Evolutionary conservation across 345 rosid genomes (phyloP), one percentile per base, ranked within the genome.

Genomic region (Cardamine resedifolia): DNA sequence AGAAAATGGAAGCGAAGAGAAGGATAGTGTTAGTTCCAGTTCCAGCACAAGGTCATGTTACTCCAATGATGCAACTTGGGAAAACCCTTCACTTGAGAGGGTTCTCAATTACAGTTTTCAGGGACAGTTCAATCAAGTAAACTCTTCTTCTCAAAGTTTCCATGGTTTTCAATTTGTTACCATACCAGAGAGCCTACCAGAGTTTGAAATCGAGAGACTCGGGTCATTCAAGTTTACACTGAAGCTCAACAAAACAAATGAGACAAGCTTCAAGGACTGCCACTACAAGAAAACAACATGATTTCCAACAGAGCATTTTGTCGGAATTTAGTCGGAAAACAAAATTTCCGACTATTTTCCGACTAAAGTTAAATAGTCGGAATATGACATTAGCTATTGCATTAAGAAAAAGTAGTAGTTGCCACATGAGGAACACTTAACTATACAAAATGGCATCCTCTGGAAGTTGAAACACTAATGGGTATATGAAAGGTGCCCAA

Each of bases 31-130:
- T 87, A 0, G 84, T 86, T 55, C 86, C 88, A 0, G 16, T 36
- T 12, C 86, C 88, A 41, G 55, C 66, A 44, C 86, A 83, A 41
- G 93, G 96, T 27, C 93, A 91, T 70, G 21, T 83, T 23, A 86
- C 70, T 50, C 88, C 91, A 0, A 81, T 85, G 79, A 83, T 90
- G 77, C 84, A 84, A 57, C 87, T 86, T 0, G 87, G 70, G 4
- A 38, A 82, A 51, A 64, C 79, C 51, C 85, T 88, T 28, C 15
- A 83, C 53, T 75, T 77, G 14, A 81, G 52, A 10, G 91, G 92
- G n/a, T 87, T 85, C 76, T 75, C 78, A 66, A 81, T 91, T 61
- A 82, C 87, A 7, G 49, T 87, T 23, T 66, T 64, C 84, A 81
- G 41, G 45, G 73, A 28, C 14, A 27, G 0, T 63, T 75, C 76